These are phyloP conservation scores for Tylopilus sp. DNA, from an alignment of 768 basidiomycete genomes.

Conservation along the genomic window DNA sequence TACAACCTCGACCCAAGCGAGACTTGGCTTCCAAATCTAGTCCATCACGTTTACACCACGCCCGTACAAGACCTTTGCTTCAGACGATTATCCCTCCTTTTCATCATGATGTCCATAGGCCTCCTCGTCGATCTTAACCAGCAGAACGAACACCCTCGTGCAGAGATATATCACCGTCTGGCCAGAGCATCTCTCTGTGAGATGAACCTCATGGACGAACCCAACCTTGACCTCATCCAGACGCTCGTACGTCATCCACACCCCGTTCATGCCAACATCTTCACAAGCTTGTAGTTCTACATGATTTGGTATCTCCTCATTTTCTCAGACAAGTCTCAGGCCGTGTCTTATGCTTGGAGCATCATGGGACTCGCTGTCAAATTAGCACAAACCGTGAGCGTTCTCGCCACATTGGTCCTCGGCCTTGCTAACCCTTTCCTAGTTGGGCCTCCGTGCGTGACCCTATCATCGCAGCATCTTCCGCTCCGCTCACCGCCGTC, in stretches of 20 bases:
- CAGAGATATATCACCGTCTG: conserved; percentile 64
- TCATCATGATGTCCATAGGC: conserved; percentile 73
- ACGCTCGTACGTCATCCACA: conserved; percentile 46
- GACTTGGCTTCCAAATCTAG: conserved; percentile 64
- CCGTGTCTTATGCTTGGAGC: conserved; percentile 72
- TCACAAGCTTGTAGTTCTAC: conserved; percentile 49
- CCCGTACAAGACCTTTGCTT: conserved; percentile 60
- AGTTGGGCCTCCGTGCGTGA: conserved; percentile 67
- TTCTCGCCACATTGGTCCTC: neutral
- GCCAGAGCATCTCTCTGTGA: conserved; percentile 68
- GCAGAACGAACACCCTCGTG: conserved; percentile 52
- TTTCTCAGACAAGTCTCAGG: conserved; percentile 72
- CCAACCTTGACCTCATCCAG: conserved; percentile 69
- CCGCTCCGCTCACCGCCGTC: conserved; percentile 23
- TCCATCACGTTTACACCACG: conserved; percentile 65
- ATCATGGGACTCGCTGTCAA: conserved; percentile 73
- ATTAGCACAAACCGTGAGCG: conserved; percentile 64
- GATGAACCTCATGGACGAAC: conserved; percentile 71
- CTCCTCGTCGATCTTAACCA: conserved; percentile 61
- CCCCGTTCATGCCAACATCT: conserved; percentile 24
- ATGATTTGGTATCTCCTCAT: conserved; percentile 76
- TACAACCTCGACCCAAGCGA: conserved; percentile 69
- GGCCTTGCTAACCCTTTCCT: conserved; percentile 4
- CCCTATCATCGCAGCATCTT: conserved; percentile 4
- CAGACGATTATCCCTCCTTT: conserved; percentile 60